These are phyloP conservation scores for Cornus florida DNA, from an alignment of 148 eudicot species.

Conservation along the genomic window DNA sequence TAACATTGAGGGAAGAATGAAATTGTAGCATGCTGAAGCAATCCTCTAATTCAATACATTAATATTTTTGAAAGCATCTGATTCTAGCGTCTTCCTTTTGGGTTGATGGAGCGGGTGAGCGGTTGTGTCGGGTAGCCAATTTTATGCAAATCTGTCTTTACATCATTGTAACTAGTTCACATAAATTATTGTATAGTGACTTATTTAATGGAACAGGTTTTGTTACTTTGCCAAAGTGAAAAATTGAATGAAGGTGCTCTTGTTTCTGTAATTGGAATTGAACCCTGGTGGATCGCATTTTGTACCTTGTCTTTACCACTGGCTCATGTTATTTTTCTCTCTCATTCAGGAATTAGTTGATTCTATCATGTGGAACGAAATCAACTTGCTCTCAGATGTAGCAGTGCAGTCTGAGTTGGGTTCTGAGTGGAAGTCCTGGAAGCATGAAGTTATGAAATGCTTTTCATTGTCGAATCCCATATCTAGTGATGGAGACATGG, in stretches of 20 bases:
- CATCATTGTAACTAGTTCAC: background rate
- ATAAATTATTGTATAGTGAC: background rate
- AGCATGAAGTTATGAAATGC: slow-evolving; percentile 72
- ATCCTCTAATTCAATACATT: too few relatives aligned
- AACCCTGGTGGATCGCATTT: background rate
- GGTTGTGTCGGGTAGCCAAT: background rate
- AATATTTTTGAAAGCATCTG: background rate
- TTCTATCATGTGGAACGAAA: slow-evolving; percentile 76
- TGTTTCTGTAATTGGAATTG: background rate
- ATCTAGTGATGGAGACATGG: slow-evolving; percentile 33
- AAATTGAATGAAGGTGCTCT: background rate
- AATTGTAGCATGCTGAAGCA: background rate
- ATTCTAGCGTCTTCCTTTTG: background rate
- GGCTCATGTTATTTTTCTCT: background rate
- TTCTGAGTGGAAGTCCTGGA: slow-evolving; percentile 78
- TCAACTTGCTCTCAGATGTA: slow-evolving; percentile 45
- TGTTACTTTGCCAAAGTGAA: background rate
- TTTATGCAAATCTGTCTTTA: background rate
- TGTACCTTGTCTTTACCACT: background rate
- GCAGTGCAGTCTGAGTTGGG: slow-evolving; percentile 47
- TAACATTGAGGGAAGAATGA: background rate
- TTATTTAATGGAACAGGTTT: background rate
- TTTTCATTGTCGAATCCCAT: slow-evolving; percentile 54
- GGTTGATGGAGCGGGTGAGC: background rate
- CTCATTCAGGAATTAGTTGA: slow-evolving; percentile 67